phyloP scores from a whole-genome alignment of 768 basidiomycete species.

The Favolaschia claudopus region DNA sequence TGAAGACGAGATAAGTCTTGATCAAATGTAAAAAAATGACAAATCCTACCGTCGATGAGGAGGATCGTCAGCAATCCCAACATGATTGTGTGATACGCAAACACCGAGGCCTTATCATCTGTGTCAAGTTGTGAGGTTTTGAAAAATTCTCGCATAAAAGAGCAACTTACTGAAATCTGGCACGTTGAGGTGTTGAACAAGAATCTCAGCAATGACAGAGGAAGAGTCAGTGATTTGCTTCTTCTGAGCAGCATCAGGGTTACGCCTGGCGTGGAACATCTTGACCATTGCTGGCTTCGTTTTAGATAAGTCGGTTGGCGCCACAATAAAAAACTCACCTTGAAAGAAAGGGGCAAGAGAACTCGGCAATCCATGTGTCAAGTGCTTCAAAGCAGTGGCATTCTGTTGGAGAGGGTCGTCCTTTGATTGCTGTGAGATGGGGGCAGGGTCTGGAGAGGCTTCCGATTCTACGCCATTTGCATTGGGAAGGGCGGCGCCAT shows the following conservation, averaged over 20 bases:
- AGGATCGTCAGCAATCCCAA: conserved; percentile 53
- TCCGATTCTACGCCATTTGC: conserved; percentile 40
- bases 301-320: background rate
- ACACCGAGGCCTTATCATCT: conserved; percentile 42
- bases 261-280: conserved; percentile 83
- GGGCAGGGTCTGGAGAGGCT: conserved; percentile 18
- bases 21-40: conserved; percentile 8
- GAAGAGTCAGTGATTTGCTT: conserved; percentile 80
- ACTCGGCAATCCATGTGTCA: conserved; percentile 79
- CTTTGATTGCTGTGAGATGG: conserved; percentile 35
- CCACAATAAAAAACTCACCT: conserved; percentile 52
- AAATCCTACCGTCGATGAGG: conserved; percentile 56
- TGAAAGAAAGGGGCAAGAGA: conserved; percentile 86
- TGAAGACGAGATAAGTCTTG: too few species aligned
- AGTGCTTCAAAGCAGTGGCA: conserved; percentile 77
- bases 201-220: conserved; percentile 70
- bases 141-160: conserved; percentile 16
- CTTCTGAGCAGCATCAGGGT: conserved; percentile 75
- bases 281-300: conserved; percentile 77
- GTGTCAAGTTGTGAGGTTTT: conserved; percentile 22
- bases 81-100: conserved; percentile 56
- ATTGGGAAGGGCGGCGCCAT: conserved; percentile 40
- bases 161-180: conserved; percentile 58
- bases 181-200: conserved; percentile 72
- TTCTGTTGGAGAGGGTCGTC: conserved; percentile 66